Percentiles rank a stretch among this genome's conserved stretches.
These are phyloP conservation scores for Rhodotorula sp. DNA, from an alignment of 1,284 basidiomycete species.

Conservation along the genomic window DNA sequence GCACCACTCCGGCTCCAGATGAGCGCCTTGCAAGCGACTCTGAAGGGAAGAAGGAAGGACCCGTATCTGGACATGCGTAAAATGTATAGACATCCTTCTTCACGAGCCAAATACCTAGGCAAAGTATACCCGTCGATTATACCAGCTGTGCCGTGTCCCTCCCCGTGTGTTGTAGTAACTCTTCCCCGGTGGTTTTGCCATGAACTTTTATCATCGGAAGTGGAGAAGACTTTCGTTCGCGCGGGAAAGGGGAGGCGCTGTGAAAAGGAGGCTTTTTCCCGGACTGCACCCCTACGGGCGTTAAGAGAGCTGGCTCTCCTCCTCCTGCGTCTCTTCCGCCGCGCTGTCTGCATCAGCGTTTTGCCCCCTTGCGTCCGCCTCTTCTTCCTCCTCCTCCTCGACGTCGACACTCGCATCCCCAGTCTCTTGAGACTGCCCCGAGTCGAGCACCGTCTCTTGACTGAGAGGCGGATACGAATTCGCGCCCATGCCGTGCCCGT, in stretches of 20 bases:
- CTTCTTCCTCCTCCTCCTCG: background rate
- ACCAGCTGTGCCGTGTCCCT: no score
- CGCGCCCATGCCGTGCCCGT: background rate
- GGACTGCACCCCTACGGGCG: background rate
- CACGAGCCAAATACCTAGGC: no score
- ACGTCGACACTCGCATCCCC: background rate
- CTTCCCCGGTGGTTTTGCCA: no score
- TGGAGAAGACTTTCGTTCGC: no score
- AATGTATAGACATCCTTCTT: no score
- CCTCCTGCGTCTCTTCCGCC: background rate
- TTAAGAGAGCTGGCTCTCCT: background rate
- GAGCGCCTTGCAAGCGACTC: no score
- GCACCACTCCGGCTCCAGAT: no score
- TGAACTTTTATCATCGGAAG: no score
- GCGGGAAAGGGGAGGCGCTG: background rate
- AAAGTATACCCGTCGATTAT: no score
- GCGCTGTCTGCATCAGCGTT: background rate
- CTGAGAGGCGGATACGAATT: background rate
- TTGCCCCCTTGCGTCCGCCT: background rate
- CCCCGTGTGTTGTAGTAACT: no score
- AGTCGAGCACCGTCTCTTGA: conserved; percentile 12
- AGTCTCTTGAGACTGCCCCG: background rate
- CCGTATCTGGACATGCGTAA: no score
- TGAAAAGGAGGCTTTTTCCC: background rate
- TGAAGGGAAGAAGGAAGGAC: no score